Conservation (phyloP, 805 yeast genomes). For the Saturnispora saitoi region DNA sequence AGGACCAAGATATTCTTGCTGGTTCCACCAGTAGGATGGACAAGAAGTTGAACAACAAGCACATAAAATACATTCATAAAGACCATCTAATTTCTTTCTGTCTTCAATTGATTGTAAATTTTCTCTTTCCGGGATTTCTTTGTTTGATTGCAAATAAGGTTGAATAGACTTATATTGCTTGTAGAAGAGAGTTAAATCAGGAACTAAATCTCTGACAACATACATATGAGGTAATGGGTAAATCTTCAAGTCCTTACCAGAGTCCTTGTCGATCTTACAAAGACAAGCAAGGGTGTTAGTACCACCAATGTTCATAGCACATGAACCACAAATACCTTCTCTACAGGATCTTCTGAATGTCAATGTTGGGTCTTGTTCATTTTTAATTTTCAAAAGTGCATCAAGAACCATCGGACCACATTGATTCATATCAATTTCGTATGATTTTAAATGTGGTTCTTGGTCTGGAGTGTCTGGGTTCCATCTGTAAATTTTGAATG, state of each 20-base stretch:
- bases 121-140: conserved; percentile 88
- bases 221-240: conserved; percentile 98
- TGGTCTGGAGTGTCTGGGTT: conserved; percentile 92
- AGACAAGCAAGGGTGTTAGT: conserved; percentile 94
- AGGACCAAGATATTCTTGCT: conserved; percentile 96
- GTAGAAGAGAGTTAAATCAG: conserved; percentile 95
- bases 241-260: conserved; percentile 67
- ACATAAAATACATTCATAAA: conserved; percentile 95
- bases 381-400: conserved; percentile 88
- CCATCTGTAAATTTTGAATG: conserved; percentile 95
- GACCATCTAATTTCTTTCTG: conserved; percentile 92
- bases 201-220: conserved; percentile 93
- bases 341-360: conserved; percentile 98
- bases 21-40: conserved; percentile 99
- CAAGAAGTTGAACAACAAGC: conserved; percentile 99
- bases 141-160: conserved; percentile 85
- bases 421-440: conserved; percentile 75
- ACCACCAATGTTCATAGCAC: conserved; percentile 99
- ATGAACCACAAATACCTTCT: conserved; percentile 98
- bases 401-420: conserved; percentile 98
- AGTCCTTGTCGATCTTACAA: conserved; percentile 83
- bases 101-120: conserved; percentile 85
- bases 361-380: conserved; percentile 91
- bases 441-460: conserved; percentile 80
- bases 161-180: conserved; percentile 97